These are phyloP conservation scores for Mycena metata DNA, from an alignment of 768 basidiomycete genomes.

Conservation along the genomic window DNA sequence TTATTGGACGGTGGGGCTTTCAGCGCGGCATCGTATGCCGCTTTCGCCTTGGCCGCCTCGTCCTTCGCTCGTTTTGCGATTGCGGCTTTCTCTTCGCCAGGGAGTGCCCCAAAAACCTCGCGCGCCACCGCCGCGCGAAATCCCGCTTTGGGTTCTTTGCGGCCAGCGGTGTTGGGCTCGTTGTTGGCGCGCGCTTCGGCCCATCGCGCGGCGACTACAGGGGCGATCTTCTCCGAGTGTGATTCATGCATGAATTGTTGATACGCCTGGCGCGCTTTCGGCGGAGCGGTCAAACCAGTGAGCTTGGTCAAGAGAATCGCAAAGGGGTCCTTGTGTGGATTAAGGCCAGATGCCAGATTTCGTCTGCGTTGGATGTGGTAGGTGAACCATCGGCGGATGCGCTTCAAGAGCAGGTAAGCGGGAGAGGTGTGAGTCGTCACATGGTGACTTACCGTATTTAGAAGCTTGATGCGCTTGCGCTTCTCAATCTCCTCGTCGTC, in stretches of 20 bases:
- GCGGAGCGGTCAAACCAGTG: background rate
- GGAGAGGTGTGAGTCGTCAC: background rate
- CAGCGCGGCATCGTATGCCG: background rate
- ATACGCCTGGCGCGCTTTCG: constrained; percentile 23
- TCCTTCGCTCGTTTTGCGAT: background rate
- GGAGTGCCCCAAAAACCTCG: background rate
- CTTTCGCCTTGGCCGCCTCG: background rate
- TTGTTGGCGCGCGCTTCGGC: background rate
- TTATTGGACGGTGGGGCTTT: background rate
- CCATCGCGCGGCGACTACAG: constrained; percentile 12
- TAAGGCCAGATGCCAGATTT: background rate
- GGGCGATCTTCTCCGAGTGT: background rate
- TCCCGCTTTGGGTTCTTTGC: constrained; percentile 12
- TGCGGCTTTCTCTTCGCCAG: background rate
- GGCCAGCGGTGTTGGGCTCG: background rate
- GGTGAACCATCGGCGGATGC: constrained; percentile 20
- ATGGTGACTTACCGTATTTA: constrained; percentile 13
- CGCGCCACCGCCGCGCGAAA: too few species aligned
- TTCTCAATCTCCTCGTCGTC: constrained; percentile 4
- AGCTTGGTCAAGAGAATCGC: constrained; percentile 16
- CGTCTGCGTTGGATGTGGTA: background rate
- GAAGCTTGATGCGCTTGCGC: background rate
- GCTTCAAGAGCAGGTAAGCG: background rate
- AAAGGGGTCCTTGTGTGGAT: constrained; percentile 24
- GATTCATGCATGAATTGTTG: constrained; percentile 28